Conservation (phyloP, 2,329 filamentous ascomycete species). For the Parastagonospora avenae region DNA sequence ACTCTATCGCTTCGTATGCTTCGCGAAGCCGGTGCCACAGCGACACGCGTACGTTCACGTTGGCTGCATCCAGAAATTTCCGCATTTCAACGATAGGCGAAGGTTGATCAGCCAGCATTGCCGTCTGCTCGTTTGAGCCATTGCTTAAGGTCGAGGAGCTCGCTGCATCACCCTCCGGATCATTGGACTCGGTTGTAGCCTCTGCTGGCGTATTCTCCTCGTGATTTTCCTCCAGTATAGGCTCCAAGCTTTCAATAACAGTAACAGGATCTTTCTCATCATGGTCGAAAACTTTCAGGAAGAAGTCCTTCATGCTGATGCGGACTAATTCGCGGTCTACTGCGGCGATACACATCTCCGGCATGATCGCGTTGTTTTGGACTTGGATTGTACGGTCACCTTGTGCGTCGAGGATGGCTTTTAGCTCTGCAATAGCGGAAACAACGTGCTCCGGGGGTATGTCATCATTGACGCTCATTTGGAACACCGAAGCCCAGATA, state of each 20-base stretch:
- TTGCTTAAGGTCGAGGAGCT: conserved; percentile 17
- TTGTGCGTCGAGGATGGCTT: conserved; percentile 56
- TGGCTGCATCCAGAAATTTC: conserved; percentile 81
- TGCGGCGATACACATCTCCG: conserved; percentile 80
- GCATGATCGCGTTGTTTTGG: conserved; percentile 86
- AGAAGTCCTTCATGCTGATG: conserved; percentile 95
- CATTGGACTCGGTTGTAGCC: conserved; percentile 10
- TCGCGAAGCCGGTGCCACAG: conserved; percentile 91
- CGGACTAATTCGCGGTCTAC: conserved; percentile 91
- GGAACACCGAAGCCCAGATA: conserved; percentile 69
- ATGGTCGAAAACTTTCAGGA: conserved; percentile 84
- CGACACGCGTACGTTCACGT: conserved; percentile 80
- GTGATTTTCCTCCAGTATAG: conserved; percentile 74
- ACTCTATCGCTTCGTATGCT: conserved; percentile 84
- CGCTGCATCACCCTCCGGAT: conserved; percentile 9
- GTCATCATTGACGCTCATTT: conserved; percentile 62
- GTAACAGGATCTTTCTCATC: conserved; percentile 79
- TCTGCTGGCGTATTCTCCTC: conserved; percentile 1
- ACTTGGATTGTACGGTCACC: conserved; percentile 63
- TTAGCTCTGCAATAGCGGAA: conserved; percentile 67
- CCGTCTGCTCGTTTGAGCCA: conserved; percentile 2
- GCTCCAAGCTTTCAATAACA: conserved; percentile 90
- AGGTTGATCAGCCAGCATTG: conserved; percentile 13
- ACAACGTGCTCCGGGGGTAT: conserved; percentile 64
- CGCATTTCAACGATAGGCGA: conserved; percentile 72